Evolutionary conservation across 1,139 yeast species (phyloP), one percentile per base, ranked within the genome.

Genomic region (Hansenula sp.): DNA sequence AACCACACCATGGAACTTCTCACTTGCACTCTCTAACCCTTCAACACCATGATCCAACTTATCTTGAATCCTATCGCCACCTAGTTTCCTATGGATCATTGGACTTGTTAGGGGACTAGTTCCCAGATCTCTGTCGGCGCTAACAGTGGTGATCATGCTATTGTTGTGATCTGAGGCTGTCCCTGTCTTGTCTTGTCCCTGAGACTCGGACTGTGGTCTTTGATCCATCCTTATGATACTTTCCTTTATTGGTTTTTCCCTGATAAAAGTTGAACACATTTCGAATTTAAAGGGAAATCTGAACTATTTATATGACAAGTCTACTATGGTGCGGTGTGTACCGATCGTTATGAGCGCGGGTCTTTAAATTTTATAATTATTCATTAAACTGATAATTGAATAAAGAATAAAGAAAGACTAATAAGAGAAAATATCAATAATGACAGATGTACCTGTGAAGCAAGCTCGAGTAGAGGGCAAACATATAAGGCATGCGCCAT

Each of bases 401-500:
- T n/a, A n/a, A n/a, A n/a, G n/a, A n/a, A n/a, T n/a, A n/a, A n/a
- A 16, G 3, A 13, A 9, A 17, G 29, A 24, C 5, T 25, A 13
- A 18, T 4, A 17, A 19, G 4, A 7, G 3, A 9, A 31, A 21
- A 6, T 16, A 18, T 21, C n/a, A 25, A 15, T 6, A 13, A 34
- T 35, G 30, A n/a, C 11, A 3, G 33, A 43, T 13, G 19, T 30
- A 13, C 33, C 40, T 13, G 13, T n/a, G 2, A 42, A 42, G n/a
- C 27, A 31, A 40, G 35, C 35, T 4, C 29, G 47, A 35, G 25
- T 46, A 4, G 44, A 46, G 18, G 53, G 69, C 7, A 68, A 60
- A 35, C 68, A 67, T 32, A 67, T 75, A 44, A 76, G 73, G 52
- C 84, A 79, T 54, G 65, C 74, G 19, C 73, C 69, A 4, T 77